Evolutionary conservation across 352 stramenopile genomes (phyloP), one percentile per base, ranked within the genome.

Genomic region (Thraustotheca clavata): DNA sequence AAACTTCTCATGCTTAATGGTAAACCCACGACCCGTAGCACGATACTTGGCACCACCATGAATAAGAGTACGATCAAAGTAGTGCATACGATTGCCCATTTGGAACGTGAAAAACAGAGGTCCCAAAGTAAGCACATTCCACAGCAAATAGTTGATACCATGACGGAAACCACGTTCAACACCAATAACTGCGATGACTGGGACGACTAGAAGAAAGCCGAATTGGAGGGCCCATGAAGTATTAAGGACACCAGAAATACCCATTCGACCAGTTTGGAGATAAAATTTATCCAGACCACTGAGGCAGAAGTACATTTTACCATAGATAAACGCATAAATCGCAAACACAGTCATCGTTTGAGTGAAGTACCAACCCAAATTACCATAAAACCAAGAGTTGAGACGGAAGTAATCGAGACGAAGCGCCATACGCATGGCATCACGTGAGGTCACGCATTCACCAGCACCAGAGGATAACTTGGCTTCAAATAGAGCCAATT

Each of bases 91-190:
- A 16, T 96, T 99, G 59, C 98, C 96, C 79, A 99, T 99, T 71
- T 99, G 96, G 79, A 99, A 99, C 68, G 98, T 98, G 69, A 99
- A 99, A 78, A 99, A 98, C 32, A 99, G 77, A 16, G 96, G 96
- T 35, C 96, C 96, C 26, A 98, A 91, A 39, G 95, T 98, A 41
- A 98, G 75, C 67, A 97, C 94, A 67, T 98, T 97, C 80, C 96
- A 95, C 27, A 97, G 70, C 55, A 98, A 78, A 65, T 92, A 93
- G 9, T 76, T 95, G 52, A 96, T 80, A 76, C 93, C 96, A 40
- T 95, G 86, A 20, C 86, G 86, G 78, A 98, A 97, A 41, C 96
- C 96, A 59, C 96, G 88, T 73, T 99, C 96, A 4, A 99, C 95
- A 69, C 94, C 94, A 18, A 99, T 81, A 6, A 97, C 97, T 2